phyloP scores from a whole-genome alignment of 2,329 filamentous ascomycete species.

The Akanthomyces uredinophilus region DNA sequence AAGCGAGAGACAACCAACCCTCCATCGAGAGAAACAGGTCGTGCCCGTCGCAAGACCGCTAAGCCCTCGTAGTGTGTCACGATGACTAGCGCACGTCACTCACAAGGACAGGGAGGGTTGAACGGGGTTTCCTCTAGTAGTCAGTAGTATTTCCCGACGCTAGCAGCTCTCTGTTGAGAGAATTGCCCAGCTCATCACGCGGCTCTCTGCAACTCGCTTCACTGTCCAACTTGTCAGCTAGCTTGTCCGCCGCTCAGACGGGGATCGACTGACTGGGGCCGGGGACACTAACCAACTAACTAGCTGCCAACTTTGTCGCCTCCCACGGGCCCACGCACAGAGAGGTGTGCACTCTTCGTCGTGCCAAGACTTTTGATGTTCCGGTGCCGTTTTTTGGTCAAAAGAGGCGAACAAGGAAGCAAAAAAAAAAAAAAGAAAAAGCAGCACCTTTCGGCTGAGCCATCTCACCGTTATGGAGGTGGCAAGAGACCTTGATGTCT shows the following conservation, averaged over 20 bases:
- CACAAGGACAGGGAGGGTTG: not conserved
- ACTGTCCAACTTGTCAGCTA: not conserved
- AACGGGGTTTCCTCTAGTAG: no score
- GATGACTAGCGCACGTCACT: no score
- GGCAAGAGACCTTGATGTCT: no score
- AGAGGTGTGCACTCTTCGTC: constrained; percentile 4
- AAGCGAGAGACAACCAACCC: not conserved
- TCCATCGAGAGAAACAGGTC: not conserved
- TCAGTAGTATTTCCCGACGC: not conserved
- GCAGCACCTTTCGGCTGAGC: no score
- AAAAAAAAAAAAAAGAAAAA: no score
- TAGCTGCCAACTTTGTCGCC: constrained; percentile 3
- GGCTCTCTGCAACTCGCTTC: not conserved
- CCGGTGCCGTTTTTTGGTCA: not conserved
- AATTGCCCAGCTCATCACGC: not conserved
- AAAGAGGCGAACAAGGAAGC: not conserved
- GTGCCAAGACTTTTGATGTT: constrained; percentile 3
- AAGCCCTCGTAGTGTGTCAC: not conserved
- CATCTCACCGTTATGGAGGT: no score
- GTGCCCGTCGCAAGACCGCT: not conserved
- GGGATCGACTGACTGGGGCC: constrained; percentile 1
- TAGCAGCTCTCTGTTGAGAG: not conserved
- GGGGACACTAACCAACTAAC: no score
- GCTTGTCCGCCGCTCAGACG: not conserved
- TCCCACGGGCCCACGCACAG: not conserved